Conservation (phyloP, 768 basidiomycete species). For the Trametes gibbosa region DNA sequence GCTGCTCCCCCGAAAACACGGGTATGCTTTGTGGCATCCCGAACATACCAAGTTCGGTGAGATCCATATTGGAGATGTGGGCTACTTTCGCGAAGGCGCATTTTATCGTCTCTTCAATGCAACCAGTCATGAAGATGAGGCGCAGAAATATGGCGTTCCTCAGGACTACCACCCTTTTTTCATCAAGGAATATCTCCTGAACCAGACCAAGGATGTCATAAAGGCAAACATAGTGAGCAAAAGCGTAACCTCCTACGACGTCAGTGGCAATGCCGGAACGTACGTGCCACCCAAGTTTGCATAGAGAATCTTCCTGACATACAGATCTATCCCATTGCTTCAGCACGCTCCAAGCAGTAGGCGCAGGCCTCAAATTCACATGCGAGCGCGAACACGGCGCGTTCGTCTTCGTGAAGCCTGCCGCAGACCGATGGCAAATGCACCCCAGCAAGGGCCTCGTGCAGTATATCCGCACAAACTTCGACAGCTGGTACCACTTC, state of each 20-base stretch:
- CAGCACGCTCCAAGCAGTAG: conserved; percentile 1
- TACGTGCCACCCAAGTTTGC: background rate
- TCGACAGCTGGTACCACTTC: conserved; percentile 20
- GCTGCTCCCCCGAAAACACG: conserved; percentile 14
- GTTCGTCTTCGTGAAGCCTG: conserved; percentile 7
- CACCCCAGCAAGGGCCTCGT: background rate
- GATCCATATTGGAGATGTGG: conserved; percentile 25
- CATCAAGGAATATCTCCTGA: background rate
- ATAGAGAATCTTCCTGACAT: too few relatives aligned
- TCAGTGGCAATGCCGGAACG: conserved; percentile 7
- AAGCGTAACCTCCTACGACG: background rate
- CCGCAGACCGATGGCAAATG: conserved; percentile 1
- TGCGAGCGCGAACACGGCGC: conserved; percentile 22
- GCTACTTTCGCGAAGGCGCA: conserved; percentile 18
- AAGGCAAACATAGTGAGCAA: conserved; percentile 4
- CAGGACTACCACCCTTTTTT: background rate
- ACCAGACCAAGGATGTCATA: background rate
- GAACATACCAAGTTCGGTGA: conserved; percentile 14
- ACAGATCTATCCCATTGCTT: background rate
- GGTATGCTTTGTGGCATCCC: conserved; percentile 24
- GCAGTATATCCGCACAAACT: conserved; percentile 15
- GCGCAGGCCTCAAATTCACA: conserved; percentile 9
- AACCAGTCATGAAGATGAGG: conserved; percentile 3
- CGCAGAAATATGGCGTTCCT: conserved; percentile 2
- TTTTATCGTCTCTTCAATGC: conserved; percentile 27